These are phyloP conservation scores for Talaromyces wortmannii DNA, from an alignment of 495 filamentous ascomycete species.

Conservation along the genomic window DNA sequence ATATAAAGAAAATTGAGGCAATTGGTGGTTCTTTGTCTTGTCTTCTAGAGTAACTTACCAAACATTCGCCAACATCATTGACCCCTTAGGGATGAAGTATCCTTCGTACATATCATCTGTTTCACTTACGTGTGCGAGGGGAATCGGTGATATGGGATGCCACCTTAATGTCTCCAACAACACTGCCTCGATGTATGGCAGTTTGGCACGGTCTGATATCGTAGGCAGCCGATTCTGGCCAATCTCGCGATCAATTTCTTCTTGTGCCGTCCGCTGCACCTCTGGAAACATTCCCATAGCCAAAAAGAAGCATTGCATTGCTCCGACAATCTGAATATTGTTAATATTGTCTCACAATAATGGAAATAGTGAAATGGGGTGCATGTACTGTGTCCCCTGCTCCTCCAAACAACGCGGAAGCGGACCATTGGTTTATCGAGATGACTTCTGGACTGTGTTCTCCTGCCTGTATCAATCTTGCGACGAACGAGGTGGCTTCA, in stretches of 20 bases:
- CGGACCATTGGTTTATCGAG: constrained; percentile 33
- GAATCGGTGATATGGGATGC: constrained; percentile 32
- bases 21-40: not conserved
- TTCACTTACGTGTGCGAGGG: constrained; percentile 45
- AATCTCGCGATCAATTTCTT: constrained; percentile 46
- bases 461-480: constrained; percentile 18
- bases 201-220: constrained; percentile 17
- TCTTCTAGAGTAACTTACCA: constrained; percentile 18
- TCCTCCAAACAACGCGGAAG: constrained; percentile 45
- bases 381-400: constrained; percentile 45
- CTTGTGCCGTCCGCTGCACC: constrained; percentile 41
- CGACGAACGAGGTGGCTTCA: constrained; percentile 29
- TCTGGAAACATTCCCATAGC: constrained; percentile 35
- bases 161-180: constrained; percentile 36
- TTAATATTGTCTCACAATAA: not conserved
- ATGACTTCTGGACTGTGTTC: constrained; percentile 20
- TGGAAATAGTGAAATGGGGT: not conserved
- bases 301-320: constrained; percentile 22
- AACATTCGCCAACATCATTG: constrained; percentile 36
- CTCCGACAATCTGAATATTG: constrained; percentile 8
- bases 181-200: constrained; percentile 35
- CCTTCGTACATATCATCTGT: constrained; percentile 45
- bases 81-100: constrained; percentile 43
- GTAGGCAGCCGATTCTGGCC: constrained; percentile 27
- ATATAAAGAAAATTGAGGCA: not conserved